Conservation (phyloP, 176 grass and related monocot genomes). For the Eleusine coracana region DNA sequence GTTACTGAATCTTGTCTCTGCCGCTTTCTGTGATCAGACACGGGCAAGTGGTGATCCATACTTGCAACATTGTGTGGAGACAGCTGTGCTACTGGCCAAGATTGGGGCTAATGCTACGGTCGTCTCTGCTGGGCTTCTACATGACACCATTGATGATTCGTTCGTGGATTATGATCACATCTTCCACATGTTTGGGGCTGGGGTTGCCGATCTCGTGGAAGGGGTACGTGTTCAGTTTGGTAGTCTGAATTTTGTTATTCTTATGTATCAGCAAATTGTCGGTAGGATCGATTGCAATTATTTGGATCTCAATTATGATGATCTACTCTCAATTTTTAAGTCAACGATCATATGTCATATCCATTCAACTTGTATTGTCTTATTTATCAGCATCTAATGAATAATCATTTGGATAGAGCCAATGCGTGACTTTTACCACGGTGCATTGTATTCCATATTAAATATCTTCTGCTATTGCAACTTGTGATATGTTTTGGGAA, state of each 20-base stretch:
- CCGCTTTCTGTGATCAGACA: slow-evolving; percentile 44
- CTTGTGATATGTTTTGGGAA: neutral
- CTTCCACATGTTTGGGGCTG: slow-evolving; percentile 66
- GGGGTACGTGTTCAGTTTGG: slow-evolving; percentile 62
- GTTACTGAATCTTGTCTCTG: slow-evolving; percentile 28
- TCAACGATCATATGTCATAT: neutral
- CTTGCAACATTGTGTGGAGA: slow-evolving; percentile 84
- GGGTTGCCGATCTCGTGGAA: slow-evolving; percentile 76
- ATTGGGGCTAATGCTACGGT: slow-evolving; percentile 67
- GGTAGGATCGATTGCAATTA: slow-evolving; percentile 19
- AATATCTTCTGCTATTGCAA: neutral
- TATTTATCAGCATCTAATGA: neutral
- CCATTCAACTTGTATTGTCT: neutral
- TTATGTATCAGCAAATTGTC: slow-evolving; percentile 12
- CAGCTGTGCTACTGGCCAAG: slow-evolving; percentile 70
- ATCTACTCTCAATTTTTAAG: neutral
- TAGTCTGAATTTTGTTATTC: slow-evolving; percentile 6
- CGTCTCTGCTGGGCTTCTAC: slow-evolving; percentile 78
- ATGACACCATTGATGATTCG: slow-evolving; percentile 88
- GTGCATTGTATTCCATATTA: neutral
- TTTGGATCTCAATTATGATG: slow-evolving; percentile 23
- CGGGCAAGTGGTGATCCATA: slow-evolving; percentile 75
- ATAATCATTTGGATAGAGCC: slow-evolving; percentile 27
- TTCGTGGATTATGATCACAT: slow-evolving; percentile 67
- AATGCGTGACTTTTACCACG: slow-evolving; percentile 17